A percentile compares a stretch with the other conserved stretches of the same genome.
Evolutionary conservation across 768 basidiomycete species (phyloP).

Genomic region (Vararia minispora): DNA sequence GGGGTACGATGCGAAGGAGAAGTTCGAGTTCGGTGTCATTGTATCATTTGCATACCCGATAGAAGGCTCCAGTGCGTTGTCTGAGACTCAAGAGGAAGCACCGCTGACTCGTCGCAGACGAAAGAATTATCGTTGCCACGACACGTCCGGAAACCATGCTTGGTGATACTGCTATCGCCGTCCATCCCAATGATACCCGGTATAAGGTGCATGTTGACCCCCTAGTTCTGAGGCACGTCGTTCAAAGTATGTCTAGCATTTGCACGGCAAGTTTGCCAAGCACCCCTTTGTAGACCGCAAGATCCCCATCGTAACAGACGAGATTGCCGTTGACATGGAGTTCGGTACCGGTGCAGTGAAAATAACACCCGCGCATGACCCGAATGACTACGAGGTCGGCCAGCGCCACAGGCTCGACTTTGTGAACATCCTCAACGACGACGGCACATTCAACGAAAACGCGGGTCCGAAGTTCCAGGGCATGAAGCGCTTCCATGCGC

Average conservation of each 20-base stretch:
- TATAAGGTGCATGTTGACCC: slow-evolving; percentile 70
- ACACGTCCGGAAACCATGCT: slow-evolving; percentile 99
- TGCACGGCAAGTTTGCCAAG: slow-evolving; percentile 83
- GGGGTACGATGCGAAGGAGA: slow-evolving; percentile 91
- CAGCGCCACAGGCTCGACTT: slow-evolving; percentile 79
- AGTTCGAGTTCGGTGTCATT: slow-evolving; percentile 94
- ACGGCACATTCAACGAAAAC: slow-evolving; percentile 90
- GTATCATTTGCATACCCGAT: slow-evolving; percentile 94
- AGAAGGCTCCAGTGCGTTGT: slow-evolving; percentile 60
- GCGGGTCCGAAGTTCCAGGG: slow-evolving; percentile 81
- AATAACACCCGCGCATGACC: slow-evolving; percentile 97
- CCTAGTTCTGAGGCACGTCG: not conserved
- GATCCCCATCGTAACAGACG: slow-evolving; percentile 81
- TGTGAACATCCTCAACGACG: slow-evolving; percentile 92
- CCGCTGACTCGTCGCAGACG: slow-evolving; percentile 37
- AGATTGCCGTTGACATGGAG: slow-evolving; percentile 78
- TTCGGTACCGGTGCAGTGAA: slow-evolving; percentile 99
- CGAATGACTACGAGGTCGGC: slow-evolving; percentile 94
- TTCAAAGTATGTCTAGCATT: slow-evolving; percentile 39
- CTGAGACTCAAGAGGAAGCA: not conserved
- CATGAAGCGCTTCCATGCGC: slow-evolving; percentile 96
- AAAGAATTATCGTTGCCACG: slow-evolving; percentile 87
- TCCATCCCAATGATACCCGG: slow-evolving; percentile 86
- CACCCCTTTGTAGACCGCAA: slow-evolving; percentile 86
- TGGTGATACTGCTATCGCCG: slow-evolving; percentile 94